phyloP scores from a whole-genome alignment of 2,329 filamentous ascomycete genomes.

The Trichoderma atrobrunneum region DNA sequence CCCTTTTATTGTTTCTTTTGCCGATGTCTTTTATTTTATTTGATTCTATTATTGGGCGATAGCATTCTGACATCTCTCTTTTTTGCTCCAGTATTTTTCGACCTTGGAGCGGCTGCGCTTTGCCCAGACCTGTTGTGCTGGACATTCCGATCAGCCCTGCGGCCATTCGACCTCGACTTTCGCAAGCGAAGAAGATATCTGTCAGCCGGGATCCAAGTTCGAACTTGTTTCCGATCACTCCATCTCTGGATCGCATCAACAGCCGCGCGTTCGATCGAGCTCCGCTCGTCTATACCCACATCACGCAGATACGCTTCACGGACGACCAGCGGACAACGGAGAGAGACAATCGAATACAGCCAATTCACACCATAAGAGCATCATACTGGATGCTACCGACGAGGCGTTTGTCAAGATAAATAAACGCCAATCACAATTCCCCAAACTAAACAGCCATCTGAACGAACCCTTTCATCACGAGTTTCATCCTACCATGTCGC shows the following conservation, averaged over 20 bases:
- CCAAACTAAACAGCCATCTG: slow-evolving; percentile 21
- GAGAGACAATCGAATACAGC: slow-evolving; percentile 20
- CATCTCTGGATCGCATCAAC: background rate
- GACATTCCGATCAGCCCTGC: slow-evolving; percentile 29
- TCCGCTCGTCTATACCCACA: slow-evolving; percentile 21
- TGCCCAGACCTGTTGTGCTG: slow-evolving; percentile 46
- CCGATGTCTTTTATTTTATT: background rate
- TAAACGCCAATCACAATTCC: slow-evolving; percentile 28
- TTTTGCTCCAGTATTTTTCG: slow-evolving; percentile 62
- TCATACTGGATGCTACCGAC: slow-evolving; percentile 36
- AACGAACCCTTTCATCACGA: background rate
- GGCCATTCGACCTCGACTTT: slow-evolving; percentile 25
- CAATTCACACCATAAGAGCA: slow-evolving; percentile 50
- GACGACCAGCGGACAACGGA: slow-evolving; percentile 11
- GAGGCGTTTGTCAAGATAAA: slow-evolving; percentile 28
- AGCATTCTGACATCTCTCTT: background rate
- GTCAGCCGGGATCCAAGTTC: background rate
- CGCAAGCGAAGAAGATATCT: slow-evolving; percentile 15
- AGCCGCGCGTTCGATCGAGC: slow-evolving; percentile 15
- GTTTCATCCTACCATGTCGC: slow-evolving; percentile 26
- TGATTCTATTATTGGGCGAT: background rate
- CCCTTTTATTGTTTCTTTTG: slow-evolving; percentile 2
- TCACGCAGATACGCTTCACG: background rate
- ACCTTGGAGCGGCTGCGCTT: slow-evolving; percentile 68
- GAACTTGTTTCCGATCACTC: background rate